Conservation (phyloP, 2,329 filamentous ascomycete genomes). For the Penicillium glabrum region DNA sequence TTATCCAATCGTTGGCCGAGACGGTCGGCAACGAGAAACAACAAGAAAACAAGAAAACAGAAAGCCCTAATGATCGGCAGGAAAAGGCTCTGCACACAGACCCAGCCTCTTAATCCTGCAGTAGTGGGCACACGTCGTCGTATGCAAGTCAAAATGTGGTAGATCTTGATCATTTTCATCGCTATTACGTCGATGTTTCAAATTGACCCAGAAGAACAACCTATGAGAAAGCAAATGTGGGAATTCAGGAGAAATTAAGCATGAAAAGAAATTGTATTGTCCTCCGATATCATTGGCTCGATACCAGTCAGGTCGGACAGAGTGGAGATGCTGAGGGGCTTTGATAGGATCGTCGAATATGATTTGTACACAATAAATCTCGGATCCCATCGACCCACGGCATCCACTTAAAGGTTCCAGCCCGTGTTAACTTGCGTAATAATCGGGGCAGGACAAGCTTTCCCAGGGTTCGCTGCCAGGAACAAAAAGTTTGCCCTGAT, state of each 20-base stretch:
- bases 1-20: not conserved
- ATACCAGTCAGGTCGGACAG: not conserved
- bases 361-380: not conserved
- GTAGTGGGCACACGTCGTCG: not conserved
- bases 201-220: not conserved
- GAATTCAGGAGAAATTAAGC: not conserved
- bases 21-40: not conserved
- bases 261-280: not conserved
- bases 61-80: not conserved
- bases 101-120: not conserved
- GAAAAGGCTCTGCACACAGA: not conserved
- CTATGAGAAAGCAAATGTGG: not conserved
- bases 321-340: not conserved
- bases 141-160: not conserved
- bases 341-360: not conserved
- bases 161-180: not conserved
- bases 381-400: not conserved
- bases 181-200: slow-evolving; percentile 9
- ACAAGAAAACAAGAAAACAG: not conserved
- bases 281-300: not conserved
- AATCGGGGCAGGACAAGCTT: slow-evolving; percentile 4
- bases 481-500: not conserved
- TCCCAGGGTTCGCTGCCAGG: not conserved
- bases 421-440: not conserved
- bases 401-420: not conserved